Conservation (phyloP, 257 asterid species). For the Nicotiana paniculata region DNA sequence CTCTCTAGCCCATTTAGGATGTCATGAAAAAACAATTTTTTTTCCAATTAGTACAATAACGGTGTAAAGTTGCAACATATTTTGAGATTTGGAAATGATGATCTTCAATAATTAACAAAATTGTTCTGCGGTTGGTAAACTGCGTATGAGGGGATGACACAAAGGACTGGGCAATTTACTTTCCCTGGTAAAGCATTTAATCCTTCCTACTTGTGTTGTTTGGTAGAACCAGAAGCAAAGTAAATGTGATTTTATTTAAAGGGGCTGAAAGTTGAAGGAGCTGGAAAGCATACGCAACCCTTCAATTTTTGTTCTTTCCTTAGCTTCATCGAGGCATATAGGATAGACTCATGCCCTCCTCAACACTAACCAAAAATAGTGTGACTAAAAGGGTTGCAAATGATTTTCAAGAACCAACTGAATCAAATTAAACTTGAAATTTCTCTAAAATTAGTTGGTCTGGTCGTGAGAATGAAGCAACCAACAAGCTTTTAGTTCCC, state of each 20-base stretch:
- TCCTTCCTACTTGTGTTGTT: background rate
- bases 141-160: background rate
- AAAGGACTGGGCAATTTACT: background rate
- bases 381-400: background rate
- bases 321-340: background rate
- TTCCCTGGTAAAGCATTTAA: background rate
- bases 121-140: background rate
- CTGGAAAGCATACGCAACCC: background rate
- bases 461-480: background rate
- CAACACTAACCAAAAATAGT: background rate
- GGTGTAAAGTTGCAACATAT: background rate
- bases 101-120: background rate
- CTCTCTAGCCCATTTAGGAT: background rate
- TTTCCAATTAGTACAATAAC: background rate
- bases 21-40: background rate
- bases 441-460: background rate
- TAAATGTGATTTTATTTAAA: background rate
- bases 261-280: background rate
- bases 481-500: background rate
- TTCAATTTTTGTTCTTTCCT: background rate
- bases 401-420: background rate
- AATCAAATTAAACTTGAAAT: background rate
- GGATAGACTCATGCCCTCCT: background rate
- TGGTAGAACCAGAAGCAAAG: background rate
- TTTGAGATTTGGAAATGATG: background rate